Evolutionary conservation across 257 asterid species (phyloP).

Genomic region (Rubia yunnanensis): DNA sequence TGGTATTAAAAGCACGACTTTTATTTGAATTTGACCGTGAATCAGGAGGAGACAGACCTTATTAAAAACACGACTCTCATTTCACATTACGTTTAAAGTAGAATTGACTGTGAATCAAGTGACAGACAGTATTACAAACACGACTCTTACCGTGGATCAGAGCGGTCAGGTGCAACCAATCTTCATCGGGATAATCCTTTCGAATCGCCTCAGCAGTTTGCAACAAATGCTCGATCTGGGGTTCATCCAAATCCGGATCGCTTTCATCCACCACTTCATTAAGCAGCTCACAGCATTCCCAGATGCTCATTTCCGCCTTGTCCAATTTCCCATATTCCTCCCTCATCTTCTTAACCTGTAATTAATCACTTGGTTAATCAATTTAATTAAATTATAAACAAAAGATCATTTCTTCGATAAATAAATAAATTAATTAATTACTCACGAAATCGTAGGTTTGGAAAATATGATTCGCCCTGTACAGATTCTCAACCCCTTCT

Average conservation of each 20-base stretch:
- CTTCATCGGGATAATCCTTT: slow-evolving; percentile 72
- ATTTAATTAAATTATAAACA: no score
- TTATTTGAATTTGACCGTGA: no score
- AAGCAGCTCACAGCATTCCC: slow-evolving; percentile 89
- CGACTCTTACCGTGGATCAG: slow-evolving; percentile 59
- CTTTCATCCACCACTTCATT: slow-evolving; percentile 76
- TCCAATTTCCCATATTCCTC: slow-evolving; percentile 51
- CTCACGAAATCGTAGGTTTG: slow-evolving; percentile 74
- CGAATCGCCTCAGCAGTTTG: slow-evolving; percentile 91
- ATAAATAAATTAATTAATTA: no score
- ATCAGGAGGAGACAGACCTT: no score
- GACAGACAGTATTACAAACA: neutral
- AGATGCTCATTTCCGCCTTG: slow-evolving; percentile 71
- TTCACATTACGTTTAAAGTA: no score
- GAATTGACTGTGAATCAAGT: no score
- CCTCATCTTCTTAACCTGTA: slow-evolving; percentile 72
- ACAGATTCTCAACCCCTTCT: slow-evolving; percentile 58
- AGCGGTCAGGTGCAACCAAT: slow-evolving; percentile 87
- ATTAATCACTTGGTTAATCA: no score
- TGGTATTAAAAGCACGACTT: neutral
- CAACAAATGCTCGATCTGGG: slow-evolving; percentile 82
- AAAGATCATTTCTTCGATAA: no score
- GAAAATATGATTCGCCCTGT: slow-evolving; percentile 55
- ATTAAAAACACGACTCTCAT: neutral
- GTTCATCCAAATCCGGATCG: slow-evolving; percentile 88